Evolutionary conservation across 73 alveolate genomes (phyloP).

Genomic region (Symbiodinium natans): DNA sequence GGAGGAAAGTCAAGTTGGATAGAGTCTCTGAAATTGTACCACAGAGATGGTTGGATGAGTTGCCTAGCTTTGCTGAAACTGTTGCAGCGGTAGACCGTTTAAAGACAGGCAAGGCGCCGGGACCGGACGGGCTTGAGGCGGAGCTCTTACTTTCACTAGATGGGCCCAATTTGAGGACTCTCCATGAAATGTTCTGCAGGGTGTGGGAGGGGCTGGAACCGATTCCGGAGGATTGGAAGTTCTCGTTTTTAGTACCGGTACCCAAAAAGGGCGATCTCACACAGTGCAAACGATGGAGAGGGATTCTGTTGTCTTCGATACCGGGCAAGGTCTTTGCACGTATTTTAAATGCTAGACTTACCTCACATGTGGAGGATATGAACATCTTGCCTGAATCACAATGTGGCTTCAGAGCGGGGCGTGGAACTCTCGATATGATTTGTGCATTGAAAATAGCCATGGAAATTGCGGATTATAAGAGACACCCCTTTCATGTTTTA

Average conservation of each 20-base stretch:
- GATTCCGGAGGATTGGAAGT: neutral
- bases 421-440: conserved; percentile 17
- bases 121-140: conserved; percentile 11
- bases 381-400: neutral
- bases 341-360: neutral
- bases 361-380: neutral
- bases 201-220: neutral
- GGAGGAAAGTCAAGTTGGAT: too few relatives aligned
- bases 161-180: neutral
- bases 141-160: neutral
- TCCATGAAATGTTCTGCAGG: neutral
- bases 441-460: neutral
- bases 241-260: neutral
- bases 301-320: conserved; percentile 1
- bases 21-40: neutral
- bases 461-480: neutral
- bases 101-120: neutral
- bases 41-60: neutral
- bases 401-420: conserved; percentile 25
- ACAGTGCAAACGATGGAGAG: neutral
- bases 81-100: neutral
- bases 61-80: neutral
- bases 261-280: conserved; percentile 16
- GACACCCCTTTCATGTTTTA: neutral
- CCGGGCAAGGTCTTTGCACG: neutral